A percentile compares a stretch with the other conserved stretches of the same genome.
Conservation (phyloP, 257 asterid genomes). For the Scutellaria baicalensis region DNA sequence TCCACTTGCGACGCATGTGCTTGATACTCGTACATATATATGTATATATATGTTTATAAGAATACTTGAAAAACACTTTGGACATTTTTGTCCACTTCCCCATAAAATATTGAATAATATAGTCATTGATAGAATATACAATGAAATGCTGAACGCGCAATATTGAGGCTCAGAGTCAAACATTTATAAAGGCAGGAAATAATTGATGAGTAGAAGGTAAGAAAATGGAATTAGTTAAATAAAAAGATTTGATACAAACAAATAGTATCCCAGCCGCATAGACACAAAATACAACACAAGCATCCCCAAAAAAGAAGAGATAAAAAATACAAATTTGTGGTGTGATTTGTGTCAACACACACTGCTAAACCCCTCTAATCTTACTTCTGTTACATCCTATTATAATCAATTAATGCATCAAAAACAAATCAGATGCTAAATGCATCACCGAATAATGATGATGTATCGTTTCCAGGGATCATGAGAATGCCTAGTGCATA, state of each 20-base stretch:
- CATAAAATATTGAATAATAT: no score
- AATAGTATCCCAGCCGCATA: slow-evolving; percentile 4
- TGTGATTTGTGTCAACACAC: slow-evolving; percentile 20
- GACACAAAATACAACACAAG: slow-evolving; percentile 25
- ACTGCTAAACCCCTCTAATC: slow-evolving; percentile 12
- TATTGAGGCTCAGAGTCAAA: neutral
- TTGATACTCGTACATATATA: no score
- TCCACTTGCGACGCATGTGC: no score
- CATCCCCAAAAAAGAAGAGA: neutral
- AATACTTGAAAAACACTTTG: no score
- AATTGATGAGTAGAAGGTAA: neutral
- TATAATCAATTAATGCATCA: slow-evolving; percentile 17
- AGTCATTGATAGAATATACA: neutral
- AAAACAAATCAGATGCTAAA: slow-evolving; percentile 16
- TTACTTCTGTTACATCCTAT: slow-evolving; percentile 11
- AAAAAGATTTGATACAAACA: slow-evolving; percentile 16
- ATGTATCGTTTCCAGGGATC: neutral
- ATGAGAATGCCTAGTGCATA: neutral
- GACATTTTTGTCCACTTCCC: no score
- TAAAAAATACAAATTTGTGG: slow-evolving; percentile 14
- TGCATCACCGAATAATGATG: slow-evolving; percentile 7
- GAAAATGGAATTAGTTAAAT: neutral
- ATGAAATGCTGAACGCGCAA: neutral
- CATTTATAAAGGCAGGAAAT: slow-evolving; percentile 5
- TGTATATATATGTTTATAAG: no score